A percentile compares a stretch with the other conserved stretches of the same genome.
These are phyloP conservation scores for Botryotinia calthae DNA, from an alignment of 2,329 filamentous ascomycete genomes.

Conservation along the genomic window DNA sequence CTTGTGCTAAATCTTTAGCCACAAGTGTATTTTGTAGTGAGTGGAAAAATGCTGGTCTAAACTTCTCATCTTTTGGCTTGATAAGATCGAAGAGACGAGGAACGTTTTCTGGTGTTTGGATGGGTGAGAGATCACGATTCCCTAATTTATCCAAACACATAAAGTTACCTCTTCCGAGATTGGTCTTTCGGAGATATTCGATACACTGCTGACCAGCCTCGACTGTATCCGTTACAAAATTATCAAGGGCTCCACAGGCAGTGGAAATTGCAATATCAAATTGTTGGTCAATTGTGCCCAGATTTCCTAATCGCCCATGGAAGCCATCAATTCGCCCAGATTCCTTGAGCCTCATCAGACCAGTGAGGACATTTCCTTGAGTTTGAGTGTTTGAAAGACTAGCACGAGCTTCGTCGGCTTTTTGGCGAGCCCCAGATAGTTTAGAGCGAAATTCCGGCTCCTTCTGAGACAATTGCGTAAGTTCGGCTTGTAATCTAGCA, in stretches of 20 bases:
- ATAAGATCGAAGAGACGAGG: conserved; percentile 92
- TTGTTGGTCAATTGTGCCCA: conserved; percentile 88
- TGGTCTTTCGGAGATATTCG: conserved; percentile 95
- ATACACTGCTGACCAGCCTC: conserved; percentile 98
- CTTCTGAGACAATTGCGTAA: conserved; percentile 68
- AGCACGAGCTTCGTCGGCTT: conserved; percentile 91
- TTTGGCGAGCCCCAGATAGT: conserved; percentile 86
- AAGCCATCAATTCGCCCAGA: conserved; percentile 97
- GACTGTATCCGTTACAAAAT: conserved; percentile 94
- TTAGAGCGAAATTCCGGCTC: conserved; percentile 81
- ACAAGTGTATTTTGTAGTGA: conserved; percentile 94
- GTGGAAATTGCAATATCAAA: conserved; percentile 99
- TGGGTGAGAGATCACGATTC: conserved; percentile 70
- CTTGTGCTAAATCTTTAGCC: conserved; percentile 88
- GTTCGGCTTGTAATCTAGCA: conserved; percentile 66
- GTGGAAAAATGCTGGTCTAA: conserved; percentile 89
- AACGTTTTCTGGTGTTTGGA: conserved; percentile 87
- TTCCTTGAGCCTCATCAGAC: conserved; percentile 90
- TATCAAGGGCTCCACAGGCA: conserved; percentile 85
- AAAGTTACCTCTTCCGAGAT: conserved; percentile 93
- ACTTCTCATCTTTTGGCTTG: conserved; percentile 81
- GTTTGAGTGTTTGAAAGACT: conserved; percentile 88
- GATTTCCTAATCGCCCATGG: conserved; percentile 89
- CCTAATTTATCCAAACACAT: conserved; percentile 90
- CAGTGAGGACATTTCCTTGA: conserved; percentile 86